These are phyloP conservation scores for Cercospora sp. DNA, from an alignment of 2,329 filamentous ascomycete genomes.

Conservation along the genomic window DNA sequence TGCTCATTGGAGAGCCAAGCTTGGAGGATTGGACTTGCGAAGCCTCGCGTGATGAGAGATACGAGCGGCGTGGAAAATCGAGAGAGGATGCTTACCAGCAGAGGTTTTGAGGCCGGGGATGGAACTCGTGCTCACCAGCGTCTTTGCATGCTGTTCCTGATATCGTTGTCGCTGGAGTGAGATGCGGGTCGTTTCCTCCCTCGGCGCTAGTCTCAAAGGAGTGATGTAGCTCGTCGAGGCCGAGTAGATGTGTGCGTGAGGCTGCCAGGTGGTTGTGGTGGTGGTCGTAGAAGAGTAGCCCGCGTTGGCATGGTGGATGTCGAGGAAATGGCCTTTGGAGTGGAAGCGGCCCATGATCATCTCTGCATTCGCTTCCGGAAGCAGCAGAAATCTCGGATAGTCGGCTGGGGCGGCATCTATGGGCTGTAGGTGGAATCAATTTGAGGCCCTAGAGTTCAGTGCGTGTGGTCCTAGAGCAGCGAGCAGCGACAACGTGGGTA, in stretches of 20 bases:
- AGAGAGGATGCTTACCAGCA: conserved; percentile 35
- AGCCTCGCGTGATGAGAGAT: neutral
- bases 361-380: neutral
- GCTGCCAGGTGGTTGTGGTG: conserved; percentile 17
- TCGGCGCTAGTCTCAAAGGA: conserved; percentile 25
- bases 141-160: conserved; percentile 30
- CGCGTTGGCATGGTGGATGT: conserved; percentile 28
- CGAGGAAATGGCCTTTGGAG: conserved; percentile 27
- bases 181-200: conserved; percentile 34
- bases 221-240: conserved; percentile 18
- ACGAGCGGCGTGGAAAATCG: neutral
- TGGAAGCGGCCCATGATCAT: conserved; percentile 26
- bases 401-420: conserved; percentile 6
- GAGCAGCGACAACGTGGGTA: conserved; percentile 22
- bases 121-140: conserved; percentile 28
- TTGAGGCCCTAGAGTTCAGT: neutral
- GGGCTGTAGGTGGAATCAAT: neutral
- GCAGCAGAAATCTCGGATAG: conserved; percentile 6
- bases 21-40: neutral
- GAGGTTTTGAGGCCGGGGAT: conserved; percentile 41
- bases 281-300: conserved; percentile 24
- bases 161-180: conserved; percentile 36
- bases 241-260: conserved; percentile 13
- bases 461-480: neutral
- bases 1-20: conserved; percentile 14